Percentiles rank a stretch among this genome's conserved stretches.
These are phyloP conservation scores for Croton laevigatus DNA, from an alignment of 441 rosid species.

Conservation along the genomic window DNA sequence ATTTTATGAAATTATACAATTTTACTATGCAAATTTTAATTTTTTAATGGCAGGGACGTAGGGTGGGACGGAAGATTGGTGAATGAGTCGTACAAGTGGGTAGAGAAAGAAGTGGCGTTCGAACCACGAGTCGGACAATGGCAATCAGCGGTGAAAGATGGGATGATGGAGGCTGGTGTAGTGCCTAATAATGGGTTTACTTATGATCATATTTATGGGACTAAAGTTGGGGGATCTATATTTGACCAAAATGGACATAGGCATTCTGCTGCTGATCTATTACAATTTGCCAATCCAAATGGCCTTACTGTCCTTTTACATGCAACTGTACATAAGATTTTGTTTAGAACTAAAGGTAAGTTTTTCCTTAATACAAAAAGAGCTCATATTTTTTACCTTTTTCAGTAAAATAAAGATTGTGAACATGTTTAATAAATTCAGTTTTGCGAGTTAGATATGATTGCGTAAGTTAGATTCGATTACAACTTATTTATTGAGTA, in stretches of 20 bases:
- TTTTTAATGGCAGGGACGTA: slow-evolving; percentile 4
- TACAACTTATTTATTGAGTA: too few species aligned
- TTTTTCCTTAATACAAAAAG: background rate
- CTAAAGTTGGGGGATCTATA: slow-evolving; percentile 83
- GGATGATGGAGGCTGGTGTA: slow-evolving; percentile 70
- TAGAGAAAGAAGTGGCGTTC: slow-evolving; percentile 63
- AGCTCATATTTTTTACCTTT: too few species aligned
- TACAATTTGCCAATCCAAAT: slow-evolving; percentile 53
- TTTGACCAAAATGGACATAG: slow-evolving; percentile 60
- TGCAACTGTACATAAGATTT: slow-evolving; percentile 56
- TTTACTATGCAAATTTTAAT: too few species aligned
- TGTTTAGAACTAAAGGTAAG: slow-evolving; percentile 48
- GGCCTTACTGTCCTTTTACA: slow-evolving; percentile 62
- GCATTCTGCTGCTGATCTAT: slow-evolving; percentile 79
- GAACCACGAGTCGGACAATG: slow-evolving; percentile 58
- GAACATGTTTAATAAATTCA: too few species aligned
- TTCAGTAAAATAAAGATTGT: too few species aligned
- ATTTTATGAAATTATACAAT: too few species aligned
- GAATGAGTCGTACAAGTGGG: slow-evolving; percentile 84
- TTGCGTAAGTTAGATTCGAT: too few species aligned
- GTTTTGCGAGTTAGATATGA: too few species aligned
- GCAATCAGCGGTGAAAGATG: slow-evolving; percentile 83
- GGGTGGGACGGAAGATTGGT: slow-evolving; percentile 72
- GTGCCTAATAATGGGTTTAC: slow-evolving; percentile 79
- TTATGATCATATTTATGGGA: slow-evolving; percentile 79